Base-by-base conservation (phyloP, 1,284 basidiomycete genomes). In the Boletus albobrunnescens region DNA sequence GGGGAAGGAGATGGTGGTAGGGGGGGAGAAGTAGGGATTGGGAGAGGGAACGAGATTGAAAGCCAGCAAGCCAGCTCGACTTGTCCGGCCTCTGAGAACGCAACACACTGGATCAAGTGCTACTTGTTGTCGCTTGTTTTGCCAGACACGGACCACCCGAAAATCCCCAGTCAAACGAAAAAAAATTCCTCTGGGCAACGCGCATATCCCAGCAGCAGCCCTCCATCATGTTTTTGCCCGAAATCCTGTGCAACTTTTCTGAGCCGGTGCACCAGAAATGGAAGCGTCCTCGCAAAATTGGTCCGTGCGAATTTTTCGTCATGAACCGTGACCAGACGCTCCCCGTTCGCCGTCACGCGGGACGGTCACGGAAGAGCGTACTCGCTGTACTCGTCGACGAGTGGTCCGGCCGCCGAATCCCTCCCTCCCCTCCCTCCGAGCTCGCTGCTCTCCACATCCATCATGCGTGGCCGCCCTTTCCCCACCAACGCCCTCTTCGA, bases 381-480 rank as follows among this genome's bases (percentile, higher is more conserved):
- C 54, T 64, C 63, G 54, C 60, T 56, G 65, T 67, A 53, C 57
- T 51, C 61, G 52, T 57, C 64, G 55, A 52, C 61, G 63, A 57
- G 58, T 52, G 41, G 55, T 36, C 47, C 44, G 47, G 30, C 43
- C 33, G 44, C 47, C 10, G 44, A 46, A 27, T 50, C 42, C 30
- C 42, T 41, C 47, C 39, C 44, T 28, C 41, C 42, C 30, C 42
- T 41, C 47, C 39, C 44, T 28, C 41, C 45, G 50, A 42, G 47
- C 52, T 46, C 49, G 47, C 33, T 56, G 42, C 37, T 28, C 47
- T 27, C 46, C 39, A 42, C 51, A 39, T 20, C 32, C 47, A 55
- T 28, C 27, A 84, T 85, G 82, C 76, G 75, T 56, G 79, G 79
- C 54, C 71, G 81, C 49, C 74, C 78, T 2, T 83, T 82, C 55